Conservation (phyloP, 371 early-diverging fungal genomes). For the Batrachochytrium dendrobatidis region DNA sequence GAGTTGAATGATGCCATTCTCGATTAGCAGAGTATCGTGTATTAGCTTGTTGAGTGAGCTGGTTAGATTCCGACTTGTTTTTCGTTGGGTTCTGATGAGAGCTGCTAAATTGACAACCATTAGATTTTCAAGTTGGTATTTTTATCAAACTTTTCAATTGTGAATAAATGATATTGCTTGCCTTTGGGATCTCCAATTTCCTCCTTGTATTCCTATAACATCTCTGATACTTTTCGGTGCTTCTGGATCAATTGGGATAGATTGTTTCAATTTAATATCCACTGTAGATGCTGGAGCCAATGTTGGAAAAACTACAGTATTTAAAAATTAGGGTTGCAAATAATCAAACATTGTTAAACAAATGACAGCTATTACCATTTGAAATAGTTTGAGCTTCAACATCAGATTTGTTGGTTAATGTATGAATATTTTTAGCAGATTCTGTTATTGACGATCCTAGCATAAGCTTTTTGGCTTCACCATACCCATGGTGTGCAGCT, state of each 20-base stretch:
- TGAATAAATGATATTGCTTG: too few relatives aligned
- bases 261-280: too few relatives aligned
- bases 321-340: background rate
- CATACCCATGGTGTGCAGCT: conserved; percentile 1
- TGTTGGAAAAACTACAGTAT: background rate
- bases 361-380: background rate
- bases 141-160: too few relatives aligned
- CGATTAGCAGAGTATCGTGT: conserved; percentile 3
- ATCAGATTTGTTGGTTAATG: background rate
- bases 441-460: background rate
- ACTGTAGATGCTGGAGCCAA: background rate
- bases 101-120: background rate
- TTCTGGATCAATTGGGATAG: too few relatives aligned
- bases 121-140: background rate
- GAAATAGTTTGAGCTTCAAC: background rate
- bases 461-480: conserved; percentile 1
- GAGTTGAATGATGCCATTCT: conserved; percentile 4
- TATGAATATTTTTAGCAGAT: background rate
- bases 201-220: background rate
- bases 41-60: background rate
- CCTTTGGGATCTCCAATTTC: background rate
- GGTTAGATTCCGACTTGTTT: background rate
- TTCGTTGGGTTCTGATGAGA: background rate
- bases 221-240: background rate
- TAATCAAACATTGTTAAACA: background rate